Evolutionary conservation across 345 rosid genomes (phyloP), one percentile per base, ranked within the genome.

Genomic region (Excoecaria agallocha): DNA sequence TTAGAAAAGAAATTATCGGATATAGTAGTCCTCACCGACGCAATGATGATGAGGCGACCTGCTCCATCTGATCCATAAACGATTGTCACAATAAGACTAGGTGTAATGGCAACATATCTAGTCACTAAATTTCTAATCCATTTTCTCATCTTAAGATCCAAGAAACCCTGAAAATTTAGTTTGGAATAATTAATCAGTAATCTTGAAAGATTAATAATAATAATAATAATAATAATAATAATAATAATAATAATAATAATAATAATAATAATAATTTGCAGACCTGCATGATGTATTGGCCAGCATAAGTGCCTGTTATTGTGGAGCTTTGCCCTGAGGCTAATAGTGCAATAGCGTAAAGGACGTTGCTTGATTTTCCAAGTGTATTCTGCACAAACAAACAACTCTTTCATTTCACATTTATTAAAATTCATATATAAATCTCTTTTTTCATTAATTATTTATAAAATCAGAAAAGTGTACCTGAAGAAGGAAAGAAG

Each of bases 311-410:
- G 45, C 91, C 93, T 8, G 96, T 86, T 56, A 90, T 87, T 25
- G 93, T 39, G 12, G 93, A 87, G 83, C 91, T 84, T 55, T 90
- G 96, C 6, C 93, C 93, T 1, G 96, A 90, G 16, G 96, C 93
- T 12, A 91, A 75, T 12, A 91, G 74, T 12, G 96, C 88, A 55
- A 91, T 78, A 25, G 82, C 93, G 66, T 91, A 91, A 30, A 91
- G 35, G 0, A 56, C 81, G 7, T 81, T 78, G 79, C 93, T 87
- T 3, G 90, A 89, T 59, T 77, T 83, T 37, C 96, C 93, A 68
- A 91, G 30, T 67, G 86, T 87, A 82, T 89, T 89, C 93, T 90
- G 87, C 51, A 8, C 8, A 43, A 43, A 5, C 48, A 8, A 43
- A 43, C 30, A 30, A 30, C 30, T 30, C 30, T 30, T 30, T 30